phyloP scores from a whole-genome alignment of 2,329 filamentous ascomycete genomes.

The Diaporthe longicolla region DNA sequence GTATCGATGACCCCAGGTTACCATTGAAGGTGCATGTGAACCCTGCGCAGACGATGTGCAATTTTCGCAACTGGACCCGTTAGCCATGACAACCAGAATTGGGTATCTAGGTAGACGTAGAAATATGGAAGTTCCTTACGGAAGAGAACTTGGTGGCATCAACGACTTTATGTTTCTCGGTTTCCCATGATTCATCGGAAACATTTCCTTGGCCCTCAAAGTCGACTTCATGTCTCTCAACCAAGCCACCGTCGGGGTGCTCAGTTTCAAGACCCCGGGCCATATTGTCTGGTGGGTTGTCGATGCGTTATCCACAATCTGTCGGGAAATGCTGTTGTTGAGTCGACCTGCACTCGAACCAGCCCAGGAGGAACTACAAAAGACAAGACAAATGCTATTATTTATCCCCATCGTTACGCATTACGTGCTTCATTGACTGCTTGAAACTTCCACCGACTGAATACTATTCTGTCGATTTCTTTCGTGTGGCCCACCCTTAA shows the following conservation, averaged over 20 bases:
- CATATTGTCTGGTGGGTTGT: background rate
- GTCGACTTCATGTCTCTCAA: background rate
- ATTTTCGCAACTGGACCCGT: background rate
- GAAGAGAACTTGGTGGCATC: slow-evolving; percentile 17
- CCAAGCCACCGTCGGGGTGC: background rate
- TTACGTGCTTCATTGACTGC: background rate
- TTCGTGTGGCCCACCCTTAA: background rate
- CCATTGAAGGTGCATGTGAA: slow-evolving; percentile 15
- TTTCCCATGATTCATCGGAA: background rate
- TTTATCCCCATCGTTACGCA: slow-evolving; percentile 6
- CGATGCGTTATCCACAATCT: background rate
- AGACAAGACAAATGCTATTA: background rate
- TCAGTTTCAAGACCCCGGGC: background rate
- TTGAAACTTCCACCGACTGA: background rate
- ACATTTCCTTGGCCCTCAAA: background rate
- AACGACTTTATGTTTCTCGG: background rate
- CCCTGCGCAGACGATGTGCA: background rate
- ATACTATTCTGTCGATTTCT: background rate
- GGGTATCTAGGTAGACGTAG: background rate
- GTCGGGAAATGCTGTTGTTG: background rate
- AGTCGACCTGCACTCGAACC: background rate
- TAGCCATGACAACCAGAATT: background rate
- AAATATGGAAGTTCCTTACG: background rate
- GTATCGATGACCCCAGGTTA: slow-evolving; percentile 17
- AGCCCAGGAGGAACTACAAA: background rate